These are phyloP conservation scores for Beauveria asiatica DNA, from an alignment of 2,329 filamentous ascomycete species.

Conservation along the genomic window DNA sequence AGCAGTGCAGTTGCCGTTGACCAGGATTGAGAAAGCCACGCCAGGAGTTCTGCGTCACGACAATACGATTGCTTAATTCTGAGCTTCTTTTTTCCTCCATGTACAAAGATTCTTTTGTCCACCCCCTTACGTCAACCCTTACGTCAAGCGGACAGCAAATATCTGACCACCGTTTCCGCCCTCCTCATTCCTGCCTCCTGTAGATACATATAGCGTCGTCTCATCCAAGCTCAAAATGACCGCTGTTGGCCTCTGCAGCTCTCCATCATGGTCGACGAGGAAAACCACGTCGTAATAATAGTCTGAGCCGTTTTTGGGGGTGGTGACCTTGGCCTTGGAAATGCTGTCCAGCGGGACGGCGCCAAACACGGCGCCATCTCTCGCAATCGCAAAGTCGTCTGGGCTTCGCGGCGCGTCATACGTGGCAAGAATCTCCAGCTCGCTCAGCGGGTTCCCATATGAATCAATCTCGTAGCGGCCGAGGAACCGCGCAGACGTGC, in stretches of 20 bases:
- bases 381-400: slow-evolving; percentile 15
- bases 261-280: slow-evolving; percentile 4
- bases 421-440: slow-evolving; percentile 10
- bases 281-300: neutral
- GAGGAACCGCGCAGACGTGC: slow-evolving; percentile 12
- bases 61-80: neutral
- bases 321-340: neutral
- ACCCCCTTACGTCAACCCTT: too few species aligned
- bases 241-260: slow-evolving; percentile 12
- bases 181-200: slow-evolving; percentile 5
- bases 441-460: neutral
- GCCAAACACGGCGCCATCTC: slow-evolving; percentile 13
- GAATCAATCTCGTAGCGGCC: slow-evolving; percentile 12
- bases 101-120: neutral
- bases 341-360: slow-evolving; percentile 6
- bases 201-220: slow-evolving; percentile 13
- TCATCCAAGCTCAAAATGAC: slow-evolving; percentile 13
- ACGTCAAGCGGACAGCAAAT: neutral
- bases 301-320: neutral
- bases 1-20: neutral
- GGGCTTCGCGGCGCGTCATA: slow-evolving; percentile 4
- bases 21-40: neutral
- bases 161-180: slow-evolving; percentile 6
- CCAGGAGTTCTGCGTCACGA: neutral
- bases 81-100: neutral